Evolutionary conservation across 805 yeast species (phyloP).

Genomic region (Sugiyamaella chiloensis): DNA sequence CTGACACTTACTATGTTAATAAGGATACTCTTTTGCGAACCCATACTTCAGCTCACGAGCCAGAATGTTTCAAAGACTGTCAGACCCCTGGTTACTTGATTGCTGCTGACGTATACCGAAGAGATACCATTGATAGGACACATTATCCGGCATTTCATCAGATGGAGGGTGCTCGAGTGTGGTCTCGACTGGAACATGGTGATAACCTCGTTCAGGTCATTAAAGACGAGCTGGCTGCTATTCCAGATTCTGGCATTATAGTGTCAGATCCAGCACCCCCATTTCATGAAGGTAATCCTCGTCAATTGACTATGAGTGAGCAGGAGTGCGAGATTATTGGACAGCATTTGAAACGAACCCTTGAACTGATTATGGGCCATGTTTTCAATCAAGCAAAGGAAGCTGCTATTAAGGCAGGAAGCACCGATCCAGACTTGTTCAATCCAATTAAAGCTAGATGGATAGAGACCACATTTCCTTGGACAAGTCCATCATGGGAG

Average conservation of each 20-base stretch:
- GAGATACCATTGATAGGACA: slow-evolving; percentile 92
- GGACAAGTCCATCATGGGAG: slow-evolving; percentile 99
- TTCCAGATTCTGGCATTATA: slow-evolving; percentile 64
- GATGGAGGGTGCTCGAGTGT: slow-evolving; percentile 91
- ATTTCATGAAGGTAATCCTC: slow-evolving; percentile 64
- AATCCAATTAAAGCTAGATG: slow-evolving; percentile 85
- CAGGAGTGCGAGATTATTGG: slow-evolving; percentile 67
- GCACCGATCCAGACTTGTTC: slow-evolving; percentile 54
- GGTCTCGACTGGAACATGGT: slow-evolving; percentile 54
- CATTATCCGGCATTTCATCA: slow-evolving; percentile 98
- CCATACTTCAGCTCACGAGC: slow-evolving; percentile 96
- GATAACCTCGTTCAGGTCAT: slow-evolving; percentile 43
- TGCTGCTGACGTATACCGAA: slow-evolving; percentile 91
- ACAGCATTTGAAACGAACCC: slow-evolving; percentile 76
- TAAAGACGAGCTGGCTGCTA: slow-evolving; percentile 54
- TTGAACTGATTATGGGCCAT: slow-evolving; percentile 77
- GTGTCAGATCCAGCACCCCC: slow-evolving; percentile 73
- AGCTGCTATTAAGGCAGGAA: slow-evolving; percentile 60
- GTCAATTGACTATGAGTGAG: slow-evolving; percentile 71
- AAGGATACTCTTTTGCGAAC: slow-evolving; percentile 72
- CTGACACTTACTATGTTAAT: slow-evolving; percentile 91
- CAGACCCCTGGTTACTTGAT: slow-evolving; percentile 84
- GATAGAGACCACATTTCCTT: slow-evolving; percentile 95
- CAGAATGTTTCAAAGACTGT: slow-evolving; percentile 67
- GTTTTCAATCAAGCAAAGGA: slow-evolving; percentile 72